Evolutionary conservation across 1,284 basidiomycete genomes (phyloP).

Genomic region (Irpex lacteus): DNA sequence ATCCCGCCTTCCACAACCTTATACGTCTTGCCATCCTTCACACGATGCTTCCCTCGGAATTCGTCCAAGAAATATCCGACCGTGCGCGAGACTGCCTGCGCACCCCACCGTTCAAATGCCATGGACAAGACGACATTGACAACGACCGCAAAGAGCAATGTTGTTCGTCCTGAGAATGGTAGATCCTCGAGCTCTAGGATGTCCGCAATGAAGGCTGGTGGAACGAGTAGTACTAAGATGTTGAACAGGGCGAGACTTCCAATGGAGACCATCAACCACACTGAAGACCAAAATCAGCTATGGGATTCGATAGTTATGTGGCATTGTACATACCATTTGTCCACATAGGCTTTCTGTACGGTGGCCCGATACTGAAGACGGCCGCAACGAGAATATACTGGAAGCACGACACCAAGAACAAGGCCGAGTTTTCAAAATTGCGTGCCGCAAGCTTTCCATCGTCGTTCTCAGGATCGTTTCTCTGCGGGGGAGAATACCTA

Average conservation of each 20-base stretch:
- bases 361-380: conserved; percentile 97
- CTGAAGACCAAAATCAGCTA: conserved; percentile 37
- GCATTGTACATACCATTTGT: conserved; percentile 75
- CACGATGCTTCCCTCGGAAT: conserved; percentile 45
- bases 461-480: conserved; percentile 51
- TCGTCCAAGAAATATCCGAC: conserved; percentile 46
- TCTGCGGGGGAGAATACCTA: conserved; percentile 65
- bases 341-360: conserved; percentile 93
- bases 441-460: conserved; percentile 83
- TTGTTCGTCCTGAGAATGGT: conserved; percentile 66
- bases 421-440: conserved; percentile 91
- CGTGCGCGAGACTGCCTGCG: conserved; percentile 54
- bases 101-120: conserved; percentile 79
- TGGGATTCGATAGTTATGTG: neutral
- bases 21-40: conserved; percentile 64
- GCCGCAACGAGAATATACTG: conserved; percentile 97
- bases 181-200: conserved; percentile 82
- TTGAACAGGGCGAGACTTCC: conserved; percentile 69
- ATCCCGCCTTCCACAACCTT: conserved; percentile 70
- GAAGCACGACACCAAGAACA: conserved; percentile 96
- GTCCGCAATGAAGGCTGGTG: conserved; percentile 58
- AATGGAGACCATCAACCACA: conserved; percentile 77
- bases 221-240: conserved; percentile 70
- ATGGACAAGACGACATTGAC: conserved; percentile 77
- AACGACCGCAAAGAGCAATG: conserved; percentile 69